phyloP scores from a whole-genome alignment of 345 rosid genomes.

The Gossypium rotundifolium region DNA sequence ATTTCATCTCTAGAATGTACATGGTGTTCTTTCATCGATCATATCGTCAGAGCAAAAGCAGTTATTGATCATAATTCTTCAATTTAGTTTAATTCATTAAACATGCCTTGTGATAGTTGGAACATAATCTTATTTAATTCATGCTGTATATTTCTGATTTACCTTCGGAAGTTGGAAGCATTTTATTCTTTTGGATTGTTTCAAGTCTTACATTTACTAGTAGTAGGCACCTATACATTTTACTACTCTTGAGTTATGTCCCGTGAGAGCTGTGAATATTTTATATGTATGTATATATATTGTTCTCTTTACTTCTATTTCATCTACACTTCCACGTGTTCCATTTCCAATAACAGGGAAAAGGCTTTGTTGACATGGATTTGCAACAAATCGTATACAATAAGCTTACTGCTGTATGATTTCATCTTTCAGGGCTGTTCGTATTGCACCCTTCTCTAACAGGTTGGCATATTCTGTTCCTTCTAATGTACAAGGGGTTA shows the following conservation, averaged over 20 bases:
- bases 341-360: neutral
- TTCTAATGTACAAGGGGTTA: constrained; percentile 63
- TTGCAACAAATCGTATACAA: neutral
- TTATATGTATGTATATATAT: neutral
- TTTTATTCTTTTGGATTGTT: neutral
- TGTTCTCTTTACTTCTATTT: neutral
- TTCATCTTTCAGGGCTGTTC: constrained; percentile 67
- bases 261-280: neutral
- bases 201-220: neutral
- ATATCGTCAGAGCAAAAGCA: neutral
- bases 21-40: neutral
- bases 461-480: constrained; percentile 89
- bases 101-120: neutral
- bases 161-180: neutral
- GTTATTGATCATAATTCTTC: neutral
- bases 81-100: neutral
- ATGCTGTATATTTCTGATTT: neutral
- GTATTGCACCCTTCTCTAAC: constrained; percentile 95
- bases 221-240: neutral
- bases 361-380: neutral
- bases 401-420: constrained; percentile 3
- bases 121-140: constrained; percentile 1
- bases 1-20: neutral
- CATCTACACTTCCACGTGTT: neutral
- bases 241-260: neutral